phyloP scores from a whole-genome alignment of 2,329 filamentous ascomycete species.

The Fusarium keratoplasticum region DNA sequence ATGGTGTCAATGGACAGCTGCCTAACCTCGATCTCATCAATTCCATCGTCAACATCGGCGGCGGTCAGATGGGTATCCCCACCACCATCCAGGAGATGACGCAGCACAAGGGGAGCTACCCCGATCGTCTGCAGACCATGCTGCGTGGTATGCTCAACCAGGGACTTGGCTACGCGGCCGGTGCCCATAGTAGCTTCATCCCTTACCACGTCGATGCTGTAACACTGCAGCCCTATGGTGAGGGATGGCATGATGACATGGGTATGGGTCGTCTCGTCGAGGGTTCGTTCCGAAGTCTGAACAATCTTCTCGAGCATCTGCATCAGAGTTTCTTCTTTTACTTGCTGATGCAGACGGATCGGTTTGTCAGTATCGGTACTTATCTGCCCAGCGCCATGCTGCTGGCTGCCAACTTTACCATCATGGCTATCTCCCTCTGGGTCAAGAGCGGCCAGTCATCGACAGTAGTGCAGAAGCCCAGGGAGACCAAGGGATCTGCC shows the following conservation, averaged over 20 bases:
- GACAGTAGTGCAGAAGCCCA: conserved; percentile 42
- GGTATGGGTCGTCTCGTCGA: conserved; percentile 90
- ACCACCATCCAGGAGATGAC: conserved; percentile 89
- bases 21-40: conserved; percentile 97
- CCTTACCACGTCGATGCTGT: conserved; percentile 98
- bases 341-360: conserved; percentile 87
- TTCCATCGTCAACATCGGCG: conserved; percentile 87
- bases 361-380: conserved; percentile 97
- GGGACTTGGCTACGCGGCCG: conserved; percentile 87
- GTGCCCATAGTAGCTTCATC: conserved; percentile 95
- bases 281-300: conserved; percentile 90
- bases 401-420: conserved; percentile 92
- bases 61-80: conserved; percentile 90
- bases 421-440: conserved; percentile 96
- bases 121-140: conserved; percentile 87
- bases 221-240: conserved; percentile 88
- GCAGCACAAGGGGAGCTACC: conserved; percentile 83
- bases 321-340: conserved; percentile 99
- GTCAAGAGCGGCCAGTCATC: conserved; percentile 77
- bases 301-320: conserved; percentile 95
- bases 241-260: conserved; percentile 99
- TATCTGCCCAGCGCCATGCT: conserved; percentile 99
- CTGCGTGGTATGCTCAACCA: conserved; percentile 93
- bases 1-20: conserved; percentile 94
- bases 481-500: conserved; percentile 46